These are phyloP conservation scores for Ophiostoma pallidulum DNA, from an alignment of 2,329 filamentous ascomycete species.

Conservation along the genomic window DNA sequence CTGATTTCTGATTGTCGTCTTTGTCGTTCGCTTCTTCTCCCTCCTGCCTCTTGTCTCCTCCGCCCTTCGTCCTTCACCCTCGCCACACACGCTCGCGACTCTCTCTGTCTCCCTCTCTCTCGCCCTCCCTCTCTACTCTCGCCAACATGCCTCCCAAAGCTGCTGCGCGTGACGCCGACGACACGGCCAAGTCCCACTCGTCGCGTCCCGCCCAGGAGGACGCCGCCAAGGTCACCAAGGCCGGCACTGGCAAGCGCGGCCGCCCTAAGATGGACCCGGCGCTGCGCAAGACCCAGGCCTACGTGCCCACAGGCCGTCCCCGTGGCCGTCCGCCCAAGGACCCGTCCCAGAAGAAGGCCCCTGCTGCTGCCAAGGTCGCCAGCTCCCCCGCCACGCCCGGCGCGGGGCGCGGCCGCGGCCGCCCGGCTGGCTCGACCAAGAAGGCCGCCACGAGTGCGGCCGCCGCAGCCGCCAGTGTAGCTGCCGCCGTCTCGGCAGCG, in stretches of 20 bases:
- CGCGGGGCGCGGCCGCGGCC: slow-evolving; percentile 16
- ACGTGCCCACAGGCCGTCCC: slow-evolving; percentile 19
- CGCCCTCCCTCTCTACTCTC: neutral
- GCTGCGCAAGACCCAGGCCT: slow-evolving; percentile 17
- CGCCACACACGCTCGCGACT: too few species aligned
- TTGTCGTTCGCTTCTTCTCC: too few species aligned
- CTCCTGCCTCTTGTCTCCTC: too few species aligned
- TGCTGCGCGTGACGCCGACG: slow-evolving; percentile 6
- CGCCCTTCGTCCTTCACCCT: too few species aligned
- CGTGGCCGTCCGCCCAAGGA: slow-evolving; percentile 19
- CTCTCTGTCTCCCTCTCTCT: neutral
- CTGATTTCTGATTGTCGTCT: too few species aligned
- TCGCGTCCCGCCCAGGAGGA: slow-evolving; percentile 17
- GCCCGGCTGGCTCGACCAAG: slow-evolving; percentile 15
- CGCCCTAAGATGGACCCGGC: slow-evolving; percentile 19
- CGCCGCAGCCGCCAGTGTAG: neutral
- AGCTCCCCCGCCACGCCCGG: slow-evolving; percentile 7
- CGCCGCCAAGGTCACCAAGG: slow-evolving; percentile 17
- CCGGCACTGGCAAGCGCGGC: slow-evolving; percentile 18
- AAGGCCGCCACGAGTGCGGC: slow-evolving; percentile 7
- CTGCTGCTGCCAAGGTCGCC: slow-evolving; percentile 9
- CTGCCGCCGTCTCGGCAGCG: slow-evolving; percentile 7
- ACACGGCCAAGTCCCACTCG: slow-evolving; percentile 5
- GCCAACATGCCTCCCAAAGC: slow-evolving; percentile 14
- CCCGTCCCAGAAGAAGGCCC: slow-evolving; percentile 15